Evolutionary conservation across 352 stramenopile species (phyloP).

Genomic region (Plasmopara viticola): DNA sequence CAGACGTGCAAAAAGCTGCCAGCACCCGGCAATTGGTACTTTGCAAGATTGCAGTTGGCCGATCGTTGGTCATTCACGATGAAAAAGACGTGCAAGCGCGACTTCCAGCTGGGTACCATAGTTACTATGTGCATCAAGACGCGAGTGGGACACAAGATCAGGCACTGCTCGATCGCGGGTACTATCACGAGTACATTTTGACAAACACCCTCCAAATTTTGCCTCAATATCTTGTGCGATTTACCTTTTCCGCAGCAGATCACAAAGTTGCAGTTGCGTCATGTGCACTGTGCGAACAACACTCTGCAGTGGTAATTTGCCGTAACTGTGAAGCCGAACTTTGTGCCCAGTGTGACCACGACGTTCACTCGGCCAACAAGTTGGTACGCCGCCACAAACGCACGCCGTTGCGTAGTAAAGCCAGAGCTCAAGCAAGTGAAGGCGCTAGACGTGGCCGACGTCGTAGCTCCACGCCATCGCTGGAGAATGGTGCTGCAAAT

Average conservation of each 20-base stretch:
- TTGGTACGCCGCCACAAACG: conserved; percentile 66
- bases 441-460: conserved; percentile 23
- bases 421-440: conserved; percentile 10
- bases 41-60: conserved; percentile 66
- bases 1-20: conserved; percentile 15
- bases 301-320: conserved; percentile 42
- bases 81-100: conserved; percentile 37
- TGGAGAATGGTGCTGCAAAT: conserved; percentile 10
- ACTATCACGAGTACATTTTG: conserved; percentile 77
- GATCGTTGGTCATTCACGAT: conserved; percentile 40
- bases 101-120: conserved; percentile 64
- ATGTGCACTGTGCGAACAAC: conserved; percentile 64
- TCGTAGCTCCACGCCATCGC: conserved; percentile 32
- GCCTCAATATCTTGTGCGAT: conserved; percentile 65
- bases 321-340: conserved; percentile 61
- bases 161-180: conserved; percentile 26
- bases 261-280: conserved; percentile 19
- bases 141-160: conserved; percentile 10
- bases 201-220: conserved; percentile 56
- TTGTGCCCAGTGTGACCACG: conserved; percentile 56
- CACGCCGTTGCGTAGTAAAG: conserved; percentile 26
- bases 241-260: conserved; percentile 36
- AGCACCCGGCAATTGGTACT: conserved; percentile 55
- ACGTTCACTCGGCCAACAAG: conserved; percentile 79
- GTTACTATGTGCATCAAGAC: conserved; percentile 49